Evolutionary conservation across 73 alveolate species (phyloP).

Genomic region (Symbiodinium pilosum): DNA sequence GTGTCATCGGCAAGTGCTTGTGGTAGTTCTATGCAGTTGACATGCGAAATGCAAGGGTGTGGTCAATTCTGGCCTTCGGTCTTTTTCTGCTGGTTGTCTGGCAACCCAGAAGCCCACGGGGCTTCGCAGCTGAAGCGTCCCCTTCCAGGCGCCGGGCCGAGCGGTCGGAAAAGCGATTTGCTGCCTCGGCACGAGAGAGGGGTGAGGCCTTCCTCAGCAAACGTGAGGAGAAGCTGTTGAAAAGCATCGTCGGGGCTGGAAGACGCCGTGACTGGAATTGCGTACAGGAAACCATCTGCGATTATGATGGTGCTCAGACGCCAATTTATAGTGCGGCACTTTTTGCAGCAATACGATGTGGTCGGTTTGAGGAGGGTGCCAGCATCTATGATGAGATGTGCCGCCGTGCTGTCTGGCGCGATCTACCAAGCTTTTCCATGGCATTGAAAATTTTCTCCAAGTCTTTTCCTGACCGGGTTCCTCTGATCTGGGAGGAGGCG

Average conservation of each 20-base stretch:
- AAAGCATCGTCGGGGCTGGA: background rate
- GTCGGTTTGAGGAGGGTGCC: background rate
- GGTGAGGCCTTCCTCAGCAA: background rate
- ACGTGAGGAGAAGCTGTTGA: background rate
- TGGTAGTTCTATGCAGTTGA: no score
- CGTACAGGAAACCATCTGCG: background rate
- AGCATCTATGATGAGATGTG: background rate
- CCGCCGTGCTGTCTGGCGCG: background rate
- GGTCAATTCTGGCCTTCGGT: no score
- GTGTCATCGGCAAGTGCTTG: no score
- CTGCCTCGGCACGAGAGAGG: constrained; percentile 5
- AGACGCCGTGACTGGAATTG: background rate
- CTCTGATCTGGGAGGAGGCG: background rate
- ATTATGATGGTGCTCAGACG: background rate
- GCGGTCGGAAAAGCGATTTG: background rate
- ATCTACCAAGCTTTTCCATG: background rate
- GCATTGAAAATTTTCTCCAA: background rate
- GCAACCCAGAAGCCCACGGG: no score
- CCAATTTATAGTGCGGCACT: background rate
- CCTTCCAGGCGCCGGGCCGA: background rate
- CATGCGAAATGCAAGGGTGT: no score
- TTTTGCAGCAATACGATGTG: background rate
- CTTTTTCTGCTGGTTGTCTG: no score
- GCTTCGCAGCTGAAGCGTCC: no score
- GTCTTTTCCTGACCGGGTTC: background rate